Percentiles rank a stretch among this genome's conserved stretches.
Evolutionary conservation across 331 rosid species (phyloP).

Genomic region (Telfairia occidentalis): DNA sequence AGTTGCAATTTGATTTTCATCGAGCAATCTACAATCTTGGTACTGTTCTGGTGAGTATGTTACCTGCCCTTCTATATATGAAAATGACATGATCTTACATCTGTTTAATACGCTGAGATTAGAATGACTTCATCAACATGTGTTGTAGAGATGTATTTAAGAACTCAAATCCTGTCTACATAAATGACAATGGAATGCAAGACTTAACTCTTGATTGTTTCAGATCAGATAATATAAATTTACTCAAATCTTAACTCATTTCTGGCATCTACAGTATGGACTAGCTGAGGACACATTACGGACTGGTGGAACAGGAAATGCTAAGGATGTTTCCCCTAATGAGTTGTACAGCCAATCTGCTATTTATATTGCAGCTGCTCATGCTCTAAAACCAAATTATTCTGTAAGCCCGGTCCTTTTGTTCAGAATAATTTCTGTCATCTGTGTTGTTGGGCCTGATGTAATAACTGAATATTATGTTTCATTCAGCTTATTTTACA

Average conservation of each 20-base stretch:
- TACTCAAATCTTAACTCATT: not conserved
- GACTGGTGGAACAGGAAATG: conserved; percentile 55
- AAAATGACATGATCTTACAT: not conserved
- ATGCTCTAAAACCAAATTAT: conserved; percentile 89
- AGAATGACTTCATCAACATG: conserved; percentile 1
- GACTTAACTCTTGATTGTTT: not conserved
- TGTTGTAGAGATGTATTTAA: not conserved
- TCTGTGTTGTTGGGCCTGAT: not conserved
- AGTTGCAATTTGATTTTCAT: conserved; percentile 95
- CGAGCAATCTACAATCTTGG: conserved; percentile 99
- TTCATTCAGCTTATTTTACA: not conserved
- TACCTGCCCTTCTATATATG: conserved; percentile 20
- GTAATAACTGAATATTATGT: not conserved
- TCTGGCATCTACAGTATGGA: conserved; percentile 60
- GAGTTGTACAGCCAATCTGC: conserved; percentile 98
- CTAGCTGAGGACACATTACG: conserved; percentile 97
- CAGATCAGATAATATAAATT: not conserved
- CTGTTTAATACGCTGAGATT: not conserved
- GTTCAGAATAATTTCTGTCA: not conserved
- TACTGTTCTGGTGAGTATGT: conserved; percentile 81
- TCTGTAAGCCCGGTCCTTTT: conserved; percentile 38
- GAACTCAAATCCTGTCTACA: not conserved
- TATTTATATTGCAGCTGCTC: conserved; percentile 97
- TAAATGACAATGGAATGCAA: not conserved
- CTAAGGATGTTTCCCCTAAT: conserved; percentile 77